Evolutionary conservation across 1,139 yeast species (phyloP).

Genomic region (Saccharomyces hybrid): DNA sequence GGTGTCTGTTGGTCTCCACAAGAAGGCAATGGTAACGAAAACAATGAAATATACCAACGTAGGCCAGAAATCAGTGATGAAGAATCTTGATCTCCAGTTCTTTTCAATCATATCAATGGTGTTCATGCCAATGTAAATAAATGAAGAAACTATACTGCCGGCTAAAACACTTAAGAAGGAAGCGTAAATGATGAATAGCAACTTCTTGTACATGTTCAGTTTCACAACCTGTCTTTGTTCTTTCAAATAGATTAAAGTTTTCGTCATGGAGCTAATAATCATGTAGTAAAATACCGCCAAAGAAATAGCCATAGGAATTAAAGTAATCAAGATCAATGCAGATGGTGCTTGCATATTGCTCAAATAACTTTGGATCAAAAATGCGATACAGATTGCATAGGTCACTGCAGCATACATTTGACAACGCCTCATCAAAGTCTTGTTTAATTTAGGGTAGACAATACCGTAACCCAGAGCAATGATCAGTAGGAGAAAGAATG

Average conservation of each 20-base stretch:
- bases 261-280: conserved; percentile 64
- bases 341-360: conserved; percentile 40
- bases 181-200: conserved; percentile 66
- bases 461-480: conserved; percentile 93
- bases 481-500: conserved; percentile 77
- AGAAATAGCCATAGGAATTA: conserved; percentile 66
- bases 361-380: conserved; percentile 62
- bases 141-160: conserved; percentile 64
- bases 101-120: conserved; percentile 70
- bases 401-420: conserved; percentile 69
- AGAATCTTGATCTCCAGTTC: conserved; percentile 89
- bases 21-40: conserved; percentile 75
- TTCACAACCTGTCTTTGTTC: conserved; percentile 90
- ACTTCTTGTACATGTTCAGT: conserved; percentile 71
- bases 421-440: conserved; percentile 69
- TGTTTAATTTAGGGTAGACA: conserved; percentile 75
- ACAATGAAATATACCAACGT: conserved; percentile 78
- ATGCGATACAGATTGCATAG: conserved; percentile 59
- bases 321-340: conserved; percentile 35
- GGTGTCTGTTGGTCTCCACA: conserved; percentile 97
- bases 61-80: conserved; percentile 91
- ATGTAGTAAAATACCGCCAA: conserved; percentile 67
- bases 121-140: conserved; percentile 67
- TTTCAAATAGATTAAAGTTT: conserved; percentile 64
- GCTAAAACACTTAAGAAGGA: conserved; percentile 52